A percentile compares a stretch with the other conserved stretches of the same genome.
phyloP scores from a whole-genome alignment of 352 stramenopile genomes.

The Thraustochytrium sp. region DNA sequence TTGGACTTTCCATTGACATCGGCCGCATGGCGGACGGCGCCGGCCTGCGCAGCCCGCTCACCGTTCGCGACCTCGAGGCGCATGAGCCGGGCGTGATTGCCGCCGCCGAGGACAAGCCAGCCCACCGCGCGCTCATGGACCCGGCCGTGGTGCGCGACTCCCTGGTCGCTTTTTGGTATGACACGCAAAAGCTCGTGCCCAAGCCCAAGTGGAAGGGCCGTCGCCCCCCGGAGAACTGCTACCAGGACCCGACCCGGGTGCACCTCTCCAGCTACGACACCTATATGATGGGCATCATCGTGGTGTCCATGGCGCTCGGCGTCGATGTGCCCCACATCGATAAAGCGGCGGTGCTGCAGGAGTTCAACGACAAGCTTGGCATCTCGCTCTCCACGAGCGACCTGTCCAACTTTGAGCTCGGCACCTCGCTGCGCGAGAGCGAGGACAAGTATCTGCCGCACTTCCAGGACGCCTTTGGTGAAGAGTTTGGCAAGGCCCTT shows the following conservation, averaged over 20 bases:
- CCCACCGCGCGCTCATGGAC: not conserved
- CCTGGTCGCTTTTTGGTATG: constrained; percentile 36
- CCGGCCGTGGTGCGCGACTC: not conserved
- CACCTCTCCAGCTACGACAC: constrained; percentile 30
- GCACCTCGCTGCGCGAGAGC: not conserved
- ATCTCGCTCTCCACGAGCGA: not conserved
- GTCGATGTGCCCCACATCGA: constrained; percentile 25
- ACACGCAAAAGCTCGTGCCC: constrained; percentile 42
- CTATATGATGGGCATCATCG: constrained; percentile 41
- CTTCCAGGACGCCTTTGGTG: constrained; percentile 7
- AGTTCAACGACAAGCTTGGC: not conserved
- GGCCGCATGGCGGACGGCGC: not conserved
- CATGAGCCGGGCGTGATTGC: not conserved
- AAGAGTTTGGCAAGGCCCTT: not conserved
- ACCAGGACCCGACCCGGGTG: constrained; percentile 11
- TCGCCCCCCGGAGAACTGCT: constrained; percentile 7
- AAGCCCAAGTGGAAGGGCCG: constrained; percentile 23
- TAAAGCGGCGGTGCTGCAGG: not conserved
- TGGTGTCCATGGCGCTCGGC: constrained; percentile 35
- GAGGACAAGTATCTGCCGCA: not conserved
- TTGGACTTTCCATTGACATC: constrained; percentile 35
- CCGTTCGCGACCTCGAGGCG: not conserved
- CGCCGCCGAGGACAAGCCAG: not conserved
- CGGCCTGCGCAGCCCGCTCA: constrained; percentile 13
- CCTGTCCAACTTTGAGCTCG: not conserved